Evolutionary conservation across 2,329 filamentous ascomycete genomes (phyloP), one percentile per base, ranked within the genome.

Genomic region (Dendryphion nanum): DNA sequence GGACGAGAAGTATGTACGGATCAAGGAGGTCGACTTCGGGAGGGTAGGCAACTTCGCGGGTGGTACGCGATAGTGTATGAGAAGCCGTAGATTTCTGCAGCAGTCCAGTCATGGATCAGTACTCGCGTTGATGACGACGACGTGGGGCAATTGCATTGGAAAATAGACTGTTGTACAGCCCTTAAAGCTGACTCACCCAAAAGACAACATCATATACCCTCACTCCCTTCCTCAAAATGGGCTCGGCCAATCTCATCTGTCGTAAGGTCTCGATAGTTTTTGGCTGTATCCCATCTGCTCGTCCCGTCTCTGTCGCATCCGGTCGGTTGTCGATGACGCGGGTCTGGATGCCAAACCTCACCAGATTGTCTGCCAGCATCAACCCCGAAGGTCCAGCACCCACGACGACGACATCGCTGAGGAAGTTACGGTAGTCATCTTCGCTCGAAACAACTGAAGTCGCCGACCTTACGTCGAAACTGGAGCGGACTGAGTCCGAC

Each of bases 221-320:
- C 34, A 83, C 83, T 19, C 82, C 84, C 51, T 81, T 77, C 45
- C 78, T 77, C 29, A 89, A 64, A 19, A 89, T 64, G 2, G 77
- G 70, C 46, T 87, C 83, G n/a, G 79, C 82, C n/a, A 88, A 67
- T 21, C 83, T 74, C 71, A 89, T 80, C 65, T 87, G 84, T 45
- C 79, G 77, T 51, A 88, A 77, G 0, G 85, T 89, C 68, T 89
- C 85, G 52, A 89, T 86, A 1, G 83, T 85, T 66, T 89, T 89
- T 30, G 85, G 85, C 55, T 89, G 85, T 36, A 89, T 70, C 28
- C 85, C 85, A 61, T 89, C 85, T 45, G 83, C 83, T 40, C 78
- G 72, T 29, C 84, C 84, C 6, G 82, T 82, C 5, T 78, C 72
- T 1, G 85, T 89, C 53, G 79, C 79, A 51, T 85, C 78, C 21